Evolutionary conservation across 495 filamentous ascomycete species (phyloP), one percentile per base, ranked within the genome.

Genomic region (Podospora pseudocomata): DNA sequence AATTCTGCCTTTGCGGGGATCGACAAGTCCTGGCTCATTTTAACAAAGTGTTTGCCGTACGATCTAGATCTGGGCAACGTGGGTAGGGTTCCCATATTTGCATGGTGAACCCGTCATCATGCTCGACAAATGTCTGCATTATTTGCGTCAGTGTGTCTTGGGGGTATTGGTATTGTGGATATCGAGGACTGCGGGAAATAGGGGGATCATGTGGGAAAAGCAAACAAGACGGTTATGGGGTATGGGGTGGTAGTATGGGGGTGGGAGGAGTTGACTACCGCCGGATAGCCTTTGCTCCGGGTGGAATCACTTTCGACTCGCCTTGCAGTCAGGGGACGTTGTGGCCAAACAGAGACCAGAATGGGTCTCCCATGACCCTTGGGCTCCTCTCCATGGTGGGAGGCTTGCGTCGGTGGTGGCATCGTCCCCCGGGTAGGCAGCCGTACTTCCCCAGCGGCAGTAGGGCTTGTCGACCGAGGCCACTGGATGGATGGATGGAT

Each of bases 261-360:
- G 39, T 34, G 56, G 26, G 30, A 28, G 55, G 23, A 28, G 57
- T 49, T 0, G 13, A 13, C 39, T 11, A 49, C 39, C 39, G 39
- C 39, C 39, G 39, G 39, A 49, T 49, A 49, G 9, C 0, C 9
- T 49, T 49, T 49, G 39, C 6, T 49, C 39, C 39, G 58, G 49
- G 27, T 57, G 18, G 18, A 39, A 67, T 32, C 19, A 60, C 26
- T 39, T 39, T 20, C 6, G 4, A 70, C 82, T 76, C 75, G 82
- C 79, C 30, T 68, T 66, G 70, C 84, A 86, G 71, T 85, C 74
- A 0, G 83, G 83, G 83, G 18, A 81, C 82, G 66, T 85, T 78
- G 66, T 81, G 82, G n/a, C 79, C 80, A 70, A 86, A 86, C 39
- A 84, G 70, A 61, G 80, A 82, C 83, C 83, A 85, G 69, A 84